phyloP scores from a whole-genome alignment of 768 basidiomycete genomes.

The Xerocomellus amylosporus region DNA sequence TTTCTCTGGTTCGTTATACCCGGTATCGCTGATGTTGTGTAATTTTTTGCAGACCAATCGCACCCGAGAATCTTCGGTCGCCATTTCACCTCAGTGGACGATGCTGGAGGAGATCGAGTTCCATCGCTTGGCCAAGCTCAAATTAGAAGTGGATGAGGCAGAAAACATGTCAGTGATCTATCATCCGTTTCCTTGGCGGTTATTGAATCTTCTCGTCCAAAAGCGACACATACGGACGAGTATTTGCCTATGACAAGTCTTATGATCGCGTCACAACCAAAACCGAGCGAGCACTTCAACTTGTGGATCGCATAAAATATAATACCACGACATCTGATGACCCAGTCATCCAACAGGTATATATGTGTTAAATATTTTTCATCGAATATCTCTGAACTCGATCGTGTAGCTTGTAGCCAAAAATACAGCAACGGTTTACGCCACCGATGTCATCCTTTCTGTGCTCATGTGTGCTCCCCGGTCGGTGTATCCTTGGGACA shows the following conservation, averaged over 20 bases:
- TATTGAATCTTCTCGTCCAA: conserved; percentile 5
- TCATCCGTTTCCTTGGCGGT: not conserved
- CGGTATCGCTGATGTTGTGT: conserved; percentile 2
- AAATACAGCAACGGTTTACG: conserved; percentile 82
- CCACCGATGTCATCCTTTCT: conserved; percentile 92
- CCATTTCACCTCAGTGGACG: conserved; percentile 89
- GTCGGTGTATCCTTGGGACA: conserved; percentile 98
- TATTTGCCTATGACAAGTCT: conserved; percentile 90
- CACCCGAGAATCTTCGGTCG: conserved; percentile 88
- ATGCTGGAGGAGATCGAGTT: conserved; percentile 98
- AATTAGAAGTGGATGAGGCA: conserved; percentile 90
- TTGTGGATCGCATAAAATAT: conserved; percentile 93
- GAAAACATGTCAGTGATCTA: conserved; percentile 74
- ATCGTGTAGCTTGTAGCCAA: conserved; percentile 68
- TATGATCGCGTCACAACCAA: conserved; percentile 96
- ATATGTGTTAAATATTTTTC: conserved; percentile 5
- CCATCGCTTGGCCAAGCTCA: conserved; percentile 83
- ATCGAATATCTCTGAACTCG: conserved; percentile 3
- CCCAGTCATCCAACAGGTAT: conserved; percentile 89
- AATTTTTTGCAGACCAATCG: conserved; percentile 59
- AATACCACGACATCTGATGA: conserved; percentile 98
- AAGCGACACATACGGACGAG: conserved; percentile 83
- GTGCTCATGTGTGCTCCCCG: conserved; percentile 95
- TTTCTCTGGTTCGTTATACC: not conserved
- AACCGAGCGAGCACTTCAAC: conserved; percentile 84